Evolutionary conservation across 495 filamentous ascomycete species (phyloP).

Genomic region (Lophiotrema nucula): DNA sequence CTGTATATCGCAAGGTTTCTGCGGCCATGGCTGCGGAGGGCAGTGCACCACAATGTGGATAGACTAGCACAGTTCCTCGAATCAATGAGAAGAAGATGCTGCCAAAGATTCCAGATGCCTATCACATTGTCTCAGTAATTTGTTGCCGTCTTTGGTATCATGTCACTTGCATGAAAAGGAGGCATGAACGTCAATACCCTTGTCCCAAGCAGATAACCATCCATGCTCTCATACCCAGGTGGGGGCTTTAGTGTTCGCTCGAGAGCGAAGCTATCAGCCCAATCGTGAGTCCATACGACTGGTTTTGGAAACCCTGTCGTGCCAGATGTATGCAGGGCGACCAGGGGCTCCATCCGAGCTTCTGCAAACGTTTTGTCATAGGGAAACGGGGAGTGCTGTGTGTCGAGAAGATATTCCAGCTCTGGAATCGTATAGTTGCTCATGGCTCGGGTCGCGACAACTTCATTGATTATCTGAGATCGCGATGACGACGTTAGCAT

Average conservation of each 20-base stretch:
- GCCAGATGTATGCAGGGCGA: constrained; percentile 40
- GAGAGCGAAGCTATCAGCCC: constrained; percentile 5
- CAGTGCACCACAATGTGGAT: background rate
- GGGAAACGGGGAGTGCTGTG: constrained; percentile 1
- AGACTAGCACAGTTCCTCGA: constrained; percentile 1
- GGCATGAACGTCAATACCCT: background rate
- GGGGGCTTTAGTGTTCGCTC: background rate
- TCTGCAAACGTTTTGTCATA: constrained; percentile 35
- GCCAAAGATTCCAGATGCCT: background rate
- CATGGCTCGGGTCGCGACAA: background rate
- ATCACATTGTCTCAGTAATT: background rate
- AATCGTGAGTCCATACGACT: constrained; percentile 17
- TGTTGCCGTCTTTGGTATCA: background rate
- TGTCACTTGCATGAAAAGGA: background rate
- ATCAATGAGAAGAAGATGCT: background rate
- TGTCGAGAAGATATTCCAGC: background rate
- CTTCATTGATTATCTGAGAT: background rate
- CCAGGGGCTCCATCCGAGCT: constrained; percentile 31
- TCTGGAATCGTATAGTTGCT: background rate
- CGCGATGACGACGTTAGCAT: background rate
- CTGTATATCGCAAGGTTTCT: background rate
- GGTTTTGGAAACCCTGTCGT: constrained; percentile 39
- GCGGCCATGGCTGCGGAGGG: background rate
- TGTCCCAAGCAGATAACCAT: background rate
- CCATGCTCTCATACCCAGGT: background rate